These are phyloP conservation scores for Dispira parvispora DNA, from an alignment of 192 early-diverging fungal genomes.

Conservation along the genomic window DNA sequence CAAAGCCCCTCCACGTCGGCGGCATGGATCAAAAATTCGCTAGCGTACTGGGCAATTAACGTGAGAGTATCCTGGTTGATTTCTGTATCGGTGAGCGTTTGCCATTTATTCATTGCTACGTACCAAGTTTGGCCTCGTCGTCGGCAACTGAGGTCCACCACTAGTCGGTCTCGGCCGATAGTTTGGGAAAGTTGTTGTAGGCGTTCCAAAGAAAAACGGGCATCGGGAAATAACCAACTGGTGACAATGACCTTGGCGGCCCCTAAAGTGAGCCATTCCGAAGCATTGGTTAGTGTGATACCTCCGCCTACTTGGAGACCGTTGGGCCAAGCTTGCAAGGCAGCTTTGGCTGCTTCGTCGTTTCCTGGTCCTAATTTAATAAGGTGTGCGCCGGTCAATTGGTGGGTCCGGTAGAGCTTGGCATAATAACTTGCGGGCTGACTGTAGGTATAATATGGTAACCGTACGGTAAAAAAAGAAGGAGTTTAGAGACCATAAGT, in stretches of 20 bases:
- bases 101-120: constrained; percentile 98
- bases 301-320: constrained; percentile 92
- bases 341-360: constrained; percentile 66
- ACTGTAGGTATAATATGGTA: constrained; percentile 15
- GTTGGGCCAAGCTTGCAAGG: constrained; percentile 68
- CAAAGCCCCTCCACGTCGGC: constrained; percentile 97
- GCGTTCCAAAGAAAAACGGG: constrained; percentile 46
- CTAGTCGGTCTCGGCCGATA: constrained; percentile 53
- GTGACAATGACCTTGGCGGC: constrained; percentile 95
- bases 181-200: constrained; percentile 30
- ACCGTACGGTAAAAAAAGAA: background rate
- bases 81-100: constrained; percentile 77
- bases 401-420: constrained; percentile 50
- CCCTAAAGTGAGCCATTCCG: constrained; percentile 67
- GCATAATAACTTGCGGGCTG: constrained; percentile 72
- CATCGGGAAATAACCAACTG: constrained; percentile 80
- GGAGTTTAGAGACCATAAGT: background rate
- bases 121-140: constrained; percentile 55
- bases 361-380: constrained; percentile 88
- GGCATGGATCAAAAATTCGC: constrained; percentile 93
- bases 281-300: constrained; percentile 73
- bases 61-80: constrained; percentile 51
- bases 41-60: constrained; percentile 41
- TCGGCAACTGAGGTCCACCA: constrained; percentile 79
- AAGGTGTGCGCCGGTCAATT: constrained; percentile 74